These are phyloP conservation scores for Pilaira anomala DNA, from an alignment of 192 early-diverging fungal genomes.

Conservation along the genomic window DNA sequence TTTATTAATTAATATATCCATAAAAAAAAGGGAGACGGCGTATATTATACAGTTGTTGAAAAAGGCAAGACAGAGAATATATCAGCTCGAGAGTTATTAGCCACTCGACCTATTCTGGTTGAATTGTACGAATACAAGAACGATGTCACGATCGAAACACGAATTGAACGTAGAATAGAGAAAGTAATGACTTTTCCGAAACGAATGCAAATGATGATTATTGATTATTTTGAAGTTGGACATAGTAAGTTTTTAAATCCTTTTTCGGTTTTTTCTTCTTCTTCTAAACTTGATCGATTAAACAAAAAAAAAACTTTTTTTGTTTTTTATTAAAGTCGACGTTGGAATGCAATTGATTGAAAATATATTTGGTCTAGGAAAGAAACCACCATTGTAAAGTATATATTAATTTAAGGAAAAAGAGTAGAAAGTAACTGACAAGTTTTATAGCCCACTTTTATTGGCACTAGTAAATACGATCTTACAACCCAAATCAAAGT, in stretches of 20 bases:
- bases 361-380: not conserved
- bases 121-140: not conserved
- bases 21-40: not conserved
- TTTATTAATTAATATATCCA: too few species aligned
- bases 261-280: not conserved
- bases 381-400: constrained; percentile 9
- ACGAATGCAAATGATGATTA: constrained; percentile 9
- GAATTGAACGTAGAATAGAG: not conserved
- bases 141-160: not conserved
- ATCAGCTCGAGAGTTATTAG: not conserved
- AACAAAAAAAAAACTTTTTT: not conserved
- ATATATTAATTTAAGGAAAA: not conserved
- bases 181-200: not conserved
- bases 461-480: not conserved
- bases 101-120: not conserved
- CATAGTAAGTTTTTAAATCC: not conserved
- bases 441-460: not conserved
- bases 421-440: not conserved
- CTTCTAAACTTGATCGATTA: too few species aligned
- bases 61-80: not conserved
- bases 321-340: not conserved
- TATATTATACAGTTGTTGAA: not conserved
- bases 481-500: not conserved
- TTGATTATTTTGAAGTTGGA: constrained; percentile 11
- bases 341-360: constrained; percentile 11